phyloP scores from a whole-genome alignment of 495 filamentous ascomycete species.

The Neurospora africana region DNA sequence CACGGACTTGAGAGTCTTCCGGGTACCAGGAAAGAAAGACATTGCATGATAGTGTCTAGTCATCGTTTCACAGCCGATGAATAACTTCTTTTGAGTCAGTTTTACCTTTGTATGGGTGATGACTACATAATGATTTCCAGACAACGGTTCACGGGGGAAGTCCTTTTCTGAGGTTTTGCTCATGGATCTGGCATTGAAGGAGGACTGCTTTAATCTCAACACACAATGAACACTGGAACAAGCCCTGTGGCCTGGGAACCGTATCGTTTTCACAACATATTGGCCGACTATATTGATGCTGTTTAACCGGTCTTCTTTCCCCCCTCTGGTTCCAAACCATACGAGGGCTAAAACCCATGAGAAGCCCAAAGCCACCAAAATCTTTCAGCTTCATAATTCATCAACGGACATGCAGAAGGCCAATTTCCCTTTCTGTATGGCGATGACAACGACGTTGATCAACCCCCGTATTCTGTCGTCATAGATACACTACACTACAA shows the following conservation, averaged over 20 bases:
- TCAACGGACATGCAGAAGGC: neutral
- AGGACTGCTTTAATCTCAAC: neutral
- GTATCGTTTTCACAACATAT: neutral
- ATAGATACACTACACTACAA: neutral
- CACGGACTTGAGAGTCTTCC: neutral
- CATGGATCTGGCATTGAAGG: neutral
- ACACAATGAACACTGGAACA: neutral
- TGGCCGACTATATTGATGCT: neutral
- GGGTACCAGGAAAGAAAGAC: neutral
- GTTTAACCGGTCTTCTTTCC: neutral
- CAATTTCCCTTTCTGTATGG: neutral
- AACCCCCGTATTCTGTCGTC: neutral
- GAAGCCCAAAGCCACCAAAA: neutral
- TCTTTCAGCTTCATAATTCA: neutral
- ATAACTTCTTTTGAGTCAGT: neutral
- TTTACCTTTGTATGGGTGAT: neutral
- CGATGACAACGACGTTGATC: neutral
- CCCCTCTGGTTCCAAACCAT: neutral
- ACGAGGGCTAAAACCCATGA: neutral
- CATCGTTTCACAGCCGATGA: neutral
- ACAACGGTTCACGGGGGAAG: too few relatives aligned
- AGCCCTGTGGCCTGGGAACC: too few relatives aligned
- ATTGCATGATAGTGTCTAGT: neutral
- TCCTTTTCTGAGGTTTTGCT: too few relatives aligned
- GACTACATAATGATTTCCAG: neutral